These are phyloP conservation scores for Coleophoma cylindrospora DNA, from an alignment of 2,329 filamentous ascomycete genomes.

Conservation along the genomic window DNA sequence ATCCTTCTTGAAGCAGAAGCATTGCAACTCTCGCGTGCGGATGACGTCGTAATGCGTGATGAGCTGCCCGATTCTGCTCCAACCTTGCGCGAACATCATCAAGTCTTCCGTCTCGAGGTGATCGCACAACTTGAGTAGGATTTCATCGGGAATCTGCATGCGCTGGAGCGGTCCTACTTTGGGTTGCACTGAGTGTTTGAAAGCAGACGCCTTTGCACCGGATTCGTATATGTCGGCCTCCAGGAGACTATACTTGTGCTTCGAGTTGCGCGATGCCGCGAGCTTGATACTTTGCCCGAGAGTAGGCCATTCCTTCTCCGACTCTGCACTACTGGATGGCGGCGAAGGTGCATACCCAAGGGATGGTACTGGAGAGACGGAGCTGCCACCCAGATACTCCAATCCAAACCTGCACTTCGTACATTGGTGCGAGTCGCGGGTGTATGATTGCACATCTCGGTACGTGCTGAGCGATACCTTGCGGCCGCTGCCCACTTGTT, in stretches of 20 bases:
- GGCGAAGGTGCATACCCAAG: not conserved
- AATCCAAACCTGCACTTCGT: constrained; percentile 15
- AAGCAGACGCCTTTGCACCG: not conserved
- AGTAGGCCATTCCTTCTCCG: not conserved
- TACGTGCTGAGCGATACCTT: constrained; percentile 22
- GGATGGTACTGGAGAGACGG: not conserved
- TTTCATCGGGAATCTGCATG: constrained; percentile 31
- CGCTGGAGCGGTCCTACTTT: constrained; percentile 17
- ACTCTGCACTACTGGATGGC: not conserved
- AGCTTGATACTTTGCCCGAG: not conserved
- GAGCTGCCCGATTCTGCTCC: constrained; percentile 9
- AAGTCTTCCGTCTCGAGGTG: constrained; percentile 21
- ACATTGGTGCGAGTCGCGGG: constrained; percentile 15
- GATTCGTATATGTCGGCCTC: not conserved
- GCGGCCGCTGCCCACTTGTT: constrained; percentile 29
- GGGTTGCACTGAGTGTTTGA: not conserved
- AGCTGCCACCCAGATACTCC: too few relatives aligned
- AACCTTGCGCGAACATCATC: constrained; percentile 14
- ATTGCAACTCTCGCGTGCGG: constrained; percentile 38
- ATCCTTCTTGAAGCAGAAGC: constrained; percentile 38
- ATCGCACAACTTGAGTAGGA: constrained; percentile 31
- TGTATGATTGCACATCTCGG: constrained; percentile 3
- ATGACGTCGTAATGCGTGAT: constrained; percentile 13
- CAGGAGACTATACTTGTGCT: not conserved
- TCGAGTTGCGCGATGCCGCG: too few relatives aligned